phyloP scores from a whole-genome alignment of 805 yeast genomes.

The Kregervanrija delftensis region DNA sequence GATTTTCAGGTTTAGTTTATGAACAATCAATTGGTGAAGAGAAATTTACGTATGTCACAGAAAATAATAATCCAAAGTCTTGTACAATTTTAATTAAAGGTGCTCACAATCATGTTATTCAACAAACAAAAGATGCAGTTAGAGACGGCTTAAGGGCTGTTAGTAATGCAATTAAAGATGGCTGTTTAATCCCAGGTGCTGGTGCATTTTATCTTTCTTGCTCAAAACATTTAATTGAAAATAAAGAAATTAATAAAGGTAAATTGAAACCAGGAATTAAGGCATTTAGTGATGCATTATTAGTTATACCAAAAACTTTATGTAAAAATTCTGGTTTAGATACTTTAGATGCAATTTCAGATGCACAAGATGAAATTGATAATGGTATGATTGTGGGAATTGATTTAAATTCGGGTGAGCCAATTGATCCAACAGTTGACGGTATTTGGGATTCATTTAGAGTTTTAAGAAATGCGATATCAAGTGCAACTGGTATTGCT shows the following conservation, averaged over 20 bases:
- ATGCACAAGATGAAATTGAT: slow-evolving; percentile 81
- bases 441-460: slow-evolving; percentile 97
- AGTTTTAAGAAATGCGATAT: slow-evolving; percentile 86
- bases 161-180: slow-evolving; percentile 82
- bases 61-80: slow-evolving; percentile 80
- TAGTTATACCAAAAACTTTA: slow-evolving; percentile 88
- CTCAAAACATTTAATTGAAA: slow-evolving; percentile 53
- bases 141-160: slow-evolving; percentile 96
- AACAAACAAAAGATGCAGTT: slow-evolving; percentile 93
- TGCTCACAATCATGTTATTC: slow-evolving; percentile 80
- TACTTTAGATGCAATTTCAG: slow-evolving; percentile 78
- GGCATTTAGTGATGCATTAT: slow-evolving; percentile 89
- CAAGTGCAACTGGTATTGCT: slow-evolving; percentile 91
- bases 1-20: slow-evolving; percentile 83
- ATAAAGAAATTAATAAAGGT: slow-evolving; percentile 60
- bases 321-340: slow-evolving; percentile 92
- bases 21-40: slow-evolving; percentile 96
- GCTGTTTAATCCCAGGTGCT: slow-evolving; percentile 88
- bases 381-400: slow-evolving; percentile 85
- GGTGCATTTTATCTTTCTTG: slow-evolving; percentile 92
- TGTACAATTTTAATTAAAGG: slow-evolving; percentile 92
- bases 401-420: slow-evolving; percentile 86
- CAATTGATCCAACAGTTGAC: slow-evolving; percentile 88
- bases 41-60: slow-evolving; percentile 92
- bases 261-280: slow-evolving; percentile 83